Evolutionary conservation across 805 yeast species (phyloP).

Genomic region (Kockiozyma suomiensis): DNA sequence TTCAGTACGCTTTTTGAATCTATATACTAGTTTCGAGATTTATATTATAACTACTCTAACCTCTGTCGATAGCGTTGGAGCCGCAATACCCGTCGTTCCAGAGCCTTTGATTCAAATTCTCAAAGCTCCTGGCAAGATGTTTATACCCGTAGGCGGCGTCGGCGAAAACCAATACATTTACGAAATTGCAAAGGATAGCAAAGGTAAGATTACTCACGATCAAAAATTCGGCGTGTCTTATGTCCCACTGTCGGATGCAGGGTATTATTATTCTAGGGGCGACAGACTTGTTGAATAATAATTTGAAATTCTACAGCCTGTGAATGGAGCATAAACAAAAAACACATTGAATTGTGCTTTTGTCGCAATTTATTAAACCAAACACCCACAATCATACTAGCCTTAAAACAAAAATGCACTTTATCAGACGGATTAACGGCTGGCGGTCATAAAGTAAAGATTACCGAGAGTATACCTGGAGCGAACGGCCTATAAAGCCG

Average conservation of each 20-base stretch:
- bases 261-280: constrained; percentile 18
- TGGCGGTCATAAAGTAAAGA: no score
- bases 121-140: constrained; percentile 32
- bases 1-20: constrained; percentile 23
- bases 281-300: constrained; percentile 1
- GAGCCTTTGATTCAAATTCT: constrained; percentile 19
- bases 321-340: background rate
- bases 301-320: no score
- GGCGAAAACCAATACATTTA: constrained; percentile 25
- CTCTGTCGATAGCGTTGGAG: constrained; percentile 19
- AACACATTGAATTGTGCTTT: background rate
- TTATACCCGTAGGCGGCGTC: constrained; percentile 28
- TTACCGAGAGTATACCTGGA: no score
- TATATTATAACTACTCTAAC: no score
- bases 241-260: constrained; percentile 25
- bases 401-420: background rate
- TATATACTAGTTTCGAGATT: background rate
- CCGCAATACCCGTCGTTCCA: constrained; percentile 27
- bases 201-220: constrained; percentile 16
- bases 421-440: background rate
- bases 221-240: constrained; percentile 28
- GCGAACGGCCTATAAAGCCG: constrained; percentile 61
- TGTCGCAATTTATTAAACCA: no score
- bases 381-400: background rate
- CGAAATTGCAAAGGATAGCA: constrained; percentile 16